Conservation (phyloP, 2,329 filamentous ascomycete genomes). For the Fusarium continuum region DNA sequence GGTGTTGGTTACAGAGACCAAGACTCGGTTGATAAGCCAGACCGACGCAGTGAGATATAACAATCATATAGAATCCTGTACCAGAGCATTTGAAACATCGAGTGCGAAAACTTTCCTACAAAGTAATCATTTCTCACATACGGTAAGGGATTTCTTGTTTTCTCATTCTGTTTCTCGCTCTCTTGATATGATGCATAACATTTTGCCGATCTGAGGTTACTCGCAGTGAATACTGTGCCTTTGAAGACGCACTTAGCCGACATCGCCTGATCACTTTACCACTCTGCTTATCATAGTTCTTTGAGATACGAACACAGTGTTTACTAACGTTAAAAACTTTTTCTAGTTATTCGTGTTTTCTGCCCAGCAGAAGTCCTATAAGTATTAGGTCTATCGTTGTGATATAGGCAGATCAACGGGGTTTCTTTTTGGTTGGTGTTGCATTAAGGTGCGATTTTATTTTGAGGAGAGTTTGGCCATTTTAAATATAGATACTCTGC, state of each 20-base stretch:
- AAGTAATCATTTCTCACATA: not conserved
- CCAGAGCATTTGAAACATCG: too few relatives aligned
- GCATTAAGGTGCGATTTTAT: too few relatives aligned
- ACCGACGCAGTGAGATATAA: not conserved
- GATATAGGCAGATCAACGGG: too few relatives aligned
- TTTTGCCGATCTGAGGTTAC: conserved; percentile 26
- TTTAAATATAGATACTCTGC: too few relatives aligned
- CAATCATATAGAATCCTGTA: rapidly evolving
- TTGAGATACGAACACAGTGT: too few relatives aligned
- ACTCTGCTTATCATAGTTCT: too few relatives aligned
- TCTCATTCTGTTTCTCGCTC: too few relatives aligned
- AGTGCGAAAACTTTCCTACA: rapidly evolving
- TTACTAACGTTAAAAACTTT: not conserved
- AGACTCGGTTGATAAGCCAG: rapidly evolving
- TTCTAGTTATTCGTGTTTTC: too few relatives aligned
- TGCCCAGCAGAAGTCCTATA: too few relatives aligned
- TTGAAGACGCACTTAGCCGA: conserved; percentile 22
- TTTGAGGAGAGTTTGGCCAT: too few relatives aligned
- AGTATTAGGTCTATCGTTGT: too few relatives aligned
- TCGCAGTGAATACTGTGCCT: conserved; percentile 8
- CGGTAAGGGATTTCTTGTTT: not conserved
- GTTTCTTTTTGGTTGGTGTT: too few relatives aligned
- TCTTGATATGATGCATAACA: conserved; percentile 14
- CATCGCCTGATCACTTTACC: conserved; percentile 9
- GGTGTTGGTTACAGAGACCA: rapidly evolving